Evolutionary conservation across 2,329 filamentous ascomycete species (phyloP), one percentile per base, ranked within the genome.

Genomic region (Ceratocystis alfenasii): DNA sequence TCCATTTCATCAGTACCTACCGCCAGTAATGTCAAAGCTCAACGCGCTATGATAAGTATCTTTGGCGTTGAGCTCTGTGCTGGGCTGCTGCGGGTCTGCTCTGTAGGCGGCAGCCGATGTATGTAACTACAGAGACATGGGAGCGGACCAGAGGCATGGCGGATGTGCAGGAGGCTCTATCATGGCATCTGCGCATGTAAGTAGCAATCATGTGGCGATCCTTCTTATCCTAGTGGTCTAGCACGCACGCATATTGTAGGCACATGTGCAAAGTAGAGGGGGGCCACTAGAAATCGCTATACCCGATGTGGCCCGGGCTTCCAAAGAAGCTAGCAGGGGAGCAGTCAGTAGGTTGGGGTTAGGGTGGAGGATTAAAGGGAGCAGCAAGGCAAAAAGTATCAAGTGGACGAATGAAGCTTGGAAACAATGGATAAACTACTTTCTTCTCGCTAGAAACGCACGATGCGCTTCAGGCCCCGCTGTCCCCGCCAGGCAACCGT

Each of bases 131-230:
- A 15, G 36, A 15, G 3, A 41, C 12, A 41, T 41, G 12, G 36
- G 12, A 12, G 10, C 30, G 30, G 6, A 33, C 30, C 30, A 7
- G 30, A 33, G 6, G 8, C 1, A 12, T 41, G 36, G 10, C 3
- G 10, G 36, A 12, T 41, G 36, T 41, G 36, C 36, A 5, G 36
- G 36, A 53, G 7, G 22, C 48, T 6, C 8, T 59, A 59, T 36
- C 15, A 33, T 4, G 22, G 28, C 55, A 41, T 41, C 36, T 41
- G 36, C 36, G 3, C 10, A n/a, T 59, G 8, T 36, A 36, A n/a
- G 7, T n/a, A 33, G 12, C 8, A 59, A 59, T 59, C 55, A 59
- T 59, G 55, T 59, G 55, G 55, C 55, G 25, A 28, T 55, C 50
- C 28, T 25, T 53, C 48, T 25, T 53, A 5, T 4, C 36, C 36